Percentiles rank a stretch among this genome's conserved stretches.
These are phyloP conservation scores for Ilyonectria robusta DNA, from an alignment of 2,329 filamentous ascomycete species.

Conservation along the genomic window DNA sequence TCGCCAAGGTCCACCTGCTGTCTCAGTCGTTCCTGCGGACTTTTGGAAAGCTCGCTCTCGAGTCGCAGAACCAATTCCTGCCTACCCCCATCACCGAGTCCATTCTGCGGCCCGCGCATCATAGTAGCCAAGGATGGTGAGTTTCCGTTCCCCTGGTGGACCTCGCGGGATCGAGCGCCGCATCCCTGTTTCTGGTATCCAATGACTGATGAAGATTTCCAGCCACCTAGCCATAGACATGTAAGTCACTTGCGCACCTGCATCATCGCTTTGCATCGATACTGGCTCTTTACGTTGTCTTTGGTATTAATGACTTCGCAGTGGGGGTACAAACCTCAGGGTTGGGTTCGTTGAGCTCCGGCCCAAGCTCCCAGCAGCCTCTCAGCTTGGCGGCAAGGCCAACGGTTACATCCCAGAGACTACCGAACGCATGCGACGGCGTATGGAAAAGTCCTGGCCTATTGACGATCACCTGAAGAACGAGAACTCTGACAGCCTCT, in stretches of 20 bases:
- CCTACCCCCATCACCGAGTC: conserved; percentile 74
- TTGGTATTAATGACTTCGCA: conserved; percentile 48
- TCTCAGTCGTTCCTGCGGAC: conserved; percentile 62
- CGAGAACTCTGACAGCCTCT: conserved; percentile 81
- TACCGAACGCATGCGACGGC: conserved; percentile 64
- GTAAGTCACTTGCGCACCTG: conserved; percentile 59
- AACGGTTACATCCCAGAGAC: conserved; percentile 38
- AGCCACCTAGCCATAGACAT: conserved; percentile 77
- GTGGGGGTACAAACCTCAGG: conserved; percentile 78
- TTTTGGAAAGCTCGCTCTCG: conserved; percentile 65
- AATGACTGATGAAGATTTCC: conserved; percentile 34
- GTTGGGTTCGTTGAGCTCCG: conserved; percentile 77
- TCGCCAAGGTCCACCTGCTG: conserved; percentile 61
- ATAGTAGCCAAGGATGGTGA: conserved; percentile 63
- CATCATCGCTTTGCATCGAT: background rate
- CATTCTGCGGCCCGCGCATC: conserved; percentile 64
- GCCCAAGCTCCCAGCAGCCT: conserved; percentile 50
- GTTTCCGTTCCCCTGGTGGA: conserved; percentile 46
- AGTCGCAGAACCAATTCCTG: conserved; percentile 70
- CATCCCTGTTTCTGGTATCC: background rate
- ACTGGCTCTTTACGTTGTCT: background rate
- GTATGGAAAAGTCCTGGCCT: conserved; percentile 80
- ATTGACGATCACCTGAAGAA: conserved; percentile 81
- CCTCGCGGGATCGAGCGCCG: conserved; percentile 3
- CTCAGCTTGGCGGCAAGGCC: conserved; percentile 22